A percentile compares a stretch with the other conserved stretches of the same genome.
Conservation (phyloP, 139 green algal genomes). For the Closterium sp. region DNA sequence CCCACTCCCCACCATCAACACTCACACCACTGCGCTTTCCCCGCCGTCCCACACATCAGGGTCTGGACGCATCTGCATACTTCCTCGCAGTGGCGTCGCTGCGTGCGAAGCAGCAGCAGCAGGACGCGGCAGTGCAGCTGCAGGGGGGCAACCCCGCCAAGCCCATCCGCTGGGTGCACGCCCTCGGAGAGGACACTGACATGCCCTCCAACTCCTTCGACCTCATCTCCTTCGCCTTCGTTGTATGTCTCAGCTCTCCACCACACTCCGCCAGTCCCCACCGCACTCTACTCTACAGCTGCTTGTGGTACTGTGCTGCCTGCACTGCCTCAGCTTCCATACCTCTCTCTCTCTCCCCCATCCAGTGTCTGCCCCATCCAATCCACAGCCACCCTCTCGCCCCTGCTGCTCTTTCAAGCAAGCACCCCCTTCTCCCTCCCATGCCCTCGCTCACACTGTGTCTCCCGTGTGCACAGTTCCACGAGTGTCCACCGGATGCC, state of each 20-base stretch:
- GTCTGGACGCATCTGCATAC: conserved; percentile 75
- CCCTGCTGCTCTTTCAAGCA: neutral
- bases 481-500: conserved; percentile 74
- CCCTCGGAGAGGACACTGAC: conserved; percentile 62
- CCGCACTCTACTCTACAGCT: neutral
- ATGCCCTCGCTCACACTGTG: neutral
- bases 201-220: conserved; percentile 69
- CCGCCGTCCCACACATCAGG: conserved; percentile 1
- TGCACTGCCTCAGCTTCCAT: neutral
- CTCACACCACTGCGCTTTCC: neutral
- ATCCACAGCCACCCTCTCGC: neutral
- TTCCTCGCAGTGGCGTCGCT: conserved; percentile 78
- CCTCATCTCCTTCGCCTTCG: conserved; percentile 73
- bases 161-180: conserved; percentile 71
- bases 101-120: conserved; percentile 27
- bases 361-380: neutral
- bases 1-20: neutral
- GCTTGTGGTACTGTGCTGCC: neutral
- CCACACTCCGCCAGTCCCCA: neutral
- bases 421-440: neutral
- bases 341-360: neutral
- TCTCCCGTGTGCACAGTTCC: conserved; percentile 42
- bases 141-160: conserved; percentile 42
- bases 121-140: conserved; percentile 49
- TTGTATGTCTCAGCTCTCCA: conserved; percentile 40